Evolutionary conservation across 2,329 filamentous ascomycete species (phyloP), one percentile per base, ranked within the genome.

Genomic region (Colletotrichum scovillei): DNA sequence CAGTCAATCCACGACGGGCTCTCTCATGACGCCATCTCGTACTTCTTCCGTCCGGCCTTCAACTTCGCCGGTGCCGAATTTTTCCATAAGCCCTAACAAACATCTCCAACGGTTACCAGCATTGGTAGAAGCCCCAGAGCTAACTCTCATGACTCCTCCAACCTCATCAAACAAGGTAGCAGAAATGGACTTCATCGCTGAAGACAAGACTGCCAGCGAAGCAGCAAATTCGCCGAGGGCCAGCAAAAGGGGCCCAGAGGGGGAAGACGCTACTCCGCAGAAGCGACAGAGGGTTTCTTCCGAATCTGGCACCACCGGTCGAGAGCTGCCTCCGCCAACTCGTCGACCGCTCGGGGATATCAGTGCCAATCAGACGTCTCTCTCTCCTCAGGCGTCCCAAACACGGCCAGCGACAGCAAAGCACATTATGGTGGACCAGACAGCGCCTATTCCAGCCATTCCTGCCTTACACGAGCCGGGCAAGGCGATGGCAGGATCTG

Each of bases 1-100:
- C 19, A 89, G 84, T 59, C 88, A 90, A 75, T 80, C 82, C 46
- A 88, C 85, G 1, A 79, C 80, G 53, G 82, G 83, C 1, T 75
- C 74, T 49, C 32, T 67, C 22, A 53, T 56, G 26, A 75, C 74
- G 8, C 63, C 73, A 22, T 73, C 73, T 19, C 64, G 63, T 4
- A 52, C 52, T n/a, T 65, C 53, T 14, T 68, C 67, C 11, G 38
- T 57, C 28, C 35, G 66, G 46, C 58, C 65, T n/a, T 74, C 74
- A 4, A 38, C 49, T 12, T 67, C 72, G 24, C 69, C 74, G 26
- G 66, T 28, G 28, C 32, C 65, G 56, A 58, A 30, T n/a, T 42
- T 57, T 49, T 57, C 58, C 4, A 35, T 57, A 38, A 66, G 55
- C 32, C 63, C 46, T 11, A 16, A 26, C 19, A 46, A 28, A 8